phyloP scores from a whole-genome alignment of 2,329 filamentous ascomycete genomes.

The Botrytis elliptica region DNA sequence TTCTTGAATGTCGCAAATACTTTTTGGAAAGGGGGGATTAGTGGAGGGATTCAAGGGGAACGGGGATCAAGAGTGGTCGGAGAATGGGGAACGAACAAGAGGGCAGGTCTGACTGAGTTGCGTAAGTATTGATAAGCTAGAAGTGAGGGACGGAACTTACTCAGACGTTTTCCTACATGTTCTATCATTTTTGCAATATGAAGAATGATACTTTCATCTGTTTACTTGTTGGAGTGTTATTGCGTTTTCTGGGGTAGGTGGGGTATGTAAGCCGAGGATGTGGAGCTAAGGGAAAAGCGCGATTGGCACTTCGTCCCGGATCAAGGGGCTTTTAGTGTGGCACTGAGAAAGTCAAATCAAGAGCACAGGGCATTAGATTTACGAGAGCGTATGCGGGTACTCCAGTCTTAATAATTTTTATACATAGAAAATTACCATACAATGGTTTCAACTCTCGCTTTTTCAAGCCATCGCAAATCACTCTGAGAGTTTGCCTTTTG shows the following conservation, averaged over 20 bases:
- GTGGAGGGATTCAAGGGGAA: neutral
- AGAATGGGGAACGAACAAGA: conserved; percentile 5
- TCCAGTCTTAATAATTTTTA: neutral
- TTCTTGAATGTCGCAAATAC: conserved; percentile 92
- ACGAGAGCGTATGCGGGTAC: neutral
- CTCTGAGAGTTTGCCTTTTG: conserved; percentile 50
- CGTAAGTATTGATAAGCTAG: neutral
- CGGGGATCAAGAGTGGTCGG: neutral
- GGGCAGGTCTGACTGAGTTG: conserved; percentile 5
- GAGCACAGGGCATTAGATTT: neutral
- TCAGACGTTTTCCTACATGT: conserved; percentile 15
- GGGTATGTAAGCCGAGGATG: conserved; percentile 14
- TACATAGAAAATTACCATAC: neutral
- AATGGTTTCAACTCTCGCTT: conserved; percentile 49
- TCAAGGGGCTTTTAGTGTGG: neutral
- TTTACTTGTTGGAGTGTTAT: neutral
- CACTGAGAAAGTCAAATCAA: neutral
- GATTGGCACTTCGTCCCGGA: neutral
- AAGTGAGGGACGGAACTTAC: neutral
- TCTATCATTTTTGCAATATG: neutral
- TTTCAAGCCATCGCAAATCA: conserved; percentile 52
- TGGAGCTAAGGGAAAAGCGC: neutral
- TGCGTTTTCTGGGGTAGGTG: conserved; percentile 18
- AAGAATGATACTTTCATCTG: neutral
- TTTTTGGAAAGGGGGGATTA: conserved; percentile 42